Base-by-base conservation (phyloP, 352 stramenopile species). In the Phytophthora cactorum region DNA sequence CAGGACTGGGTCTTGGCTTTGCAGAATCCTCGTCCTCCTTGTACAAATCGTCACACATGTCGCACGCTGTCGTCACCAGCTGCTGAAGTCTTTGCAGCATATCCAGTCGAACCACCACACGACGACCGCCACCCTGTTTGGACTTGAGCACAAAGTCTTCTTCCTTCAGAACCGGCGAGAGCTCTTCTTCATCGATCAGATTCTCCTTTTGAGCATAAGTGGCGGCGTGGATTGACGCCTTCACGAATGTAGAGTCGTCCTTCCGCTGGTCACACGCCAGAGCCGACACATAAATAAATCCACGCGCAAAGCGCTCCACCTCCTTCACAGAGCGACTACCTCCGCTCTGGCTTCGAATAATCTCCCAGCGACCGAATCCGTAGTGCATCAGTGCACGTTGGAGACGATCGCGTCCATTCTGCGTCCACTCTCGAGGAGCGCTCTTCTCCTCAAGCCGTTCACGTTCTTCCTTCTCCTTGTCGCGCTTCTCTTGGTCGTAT, bases 351-450 rank as follows among this genome's bases (percentile, higher is more conserved):
- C 81, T 95, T 50, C 89, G 86, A 47, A 96, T 93, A 32, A 95
- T 92, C 74, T 95, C 89, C 89, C 89, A 96, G 2, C 89, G 82
- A 14, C 86, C 84, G 63, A 92, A 93, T 0, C 89, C 89, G 54
- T 90, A 96, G 64, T 96, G 89, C 89, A 96, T 96, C 29, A 96
- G 58, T 15, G 89, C 89, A 61, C 89, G 83, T 56, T 96, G 89
- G 22, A 96, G 70, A 1, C 89, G 79, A 41, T 96, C 89, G 15
- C 89, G 82, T 17, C 89, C 89, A 59, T 96, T 96, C 43, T 91
- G 75, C 0, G 89, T 96, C 89, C 89, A 96, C 62, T 96, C 89
- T 0, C 89, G 86, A 31, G 82, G 83, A 51, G 89, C 71, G 7
- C 62, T 76, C 56, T 92, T 90, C 57, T 93, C 82, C 41, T 95